Base-by-base conservation (phyloP, 345 rosid species). In the Hibiscus syriacus region DNA sequence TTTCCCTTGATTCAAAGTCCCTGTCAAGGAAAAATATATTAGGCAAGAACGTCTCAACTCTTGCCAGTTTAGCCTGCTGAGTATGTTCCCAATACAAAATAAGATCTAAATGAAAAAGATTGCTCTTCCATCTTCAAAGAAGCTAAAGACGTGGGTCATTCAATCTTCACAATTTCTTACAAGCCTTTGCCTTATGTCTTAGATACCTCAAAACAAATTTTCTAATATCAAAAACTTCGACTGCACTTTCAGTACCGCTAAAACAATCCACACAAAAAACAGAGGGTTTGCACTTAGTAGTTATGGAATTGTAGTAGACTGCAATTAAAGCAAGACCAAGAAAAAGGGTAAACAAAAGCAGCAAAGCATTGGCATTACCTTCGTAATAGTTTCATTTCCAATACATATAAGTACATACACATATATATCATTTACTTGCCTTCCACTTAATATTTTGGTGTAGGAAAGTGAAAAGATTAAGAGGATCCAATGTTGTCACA, bases 381-480 rank as follows among this genome's bases (percentile, higher is more conserved):
- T 46, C 5, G 50, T n/a, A 16, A 46, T 46, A 46, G 1, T 46
- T 46, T 16, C 50, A 46, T 36, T 36, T 36, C 39, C 39, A 36
- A 36, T 32, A 34, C 5, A 30, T 30, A 1, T 5, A 30, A 13
- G 1, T 30, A 14, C 0, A 43, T 43, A 43, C 1, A 43, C 14
- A 1, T 43, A 4, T 0, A 16, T 16, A 45, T 26, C 25, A 30
- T 23, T 25, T 3, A 30, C 39, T 63, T 45, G 41, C 68, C 20
- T 39, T 14, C 39, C 9, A 39, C 64, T 23, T 57, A 8, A n/a
- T n/a, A 25, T 58, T 50, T 49, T 27, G 52, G 14, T 27, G 2
- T 74, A 25, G 45, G 38, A 14, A 23, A 69, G 77, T 69, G 60
- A 64, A 69, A 61, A 69, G 17, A 49, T 22, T 64, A 38, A 64